Evolutionary conservation across 1,284 basidiomycete species (phyloP), one percentile per base, ranked within the genome.

Genomic region (Irpex rosettiformis): DNA sequence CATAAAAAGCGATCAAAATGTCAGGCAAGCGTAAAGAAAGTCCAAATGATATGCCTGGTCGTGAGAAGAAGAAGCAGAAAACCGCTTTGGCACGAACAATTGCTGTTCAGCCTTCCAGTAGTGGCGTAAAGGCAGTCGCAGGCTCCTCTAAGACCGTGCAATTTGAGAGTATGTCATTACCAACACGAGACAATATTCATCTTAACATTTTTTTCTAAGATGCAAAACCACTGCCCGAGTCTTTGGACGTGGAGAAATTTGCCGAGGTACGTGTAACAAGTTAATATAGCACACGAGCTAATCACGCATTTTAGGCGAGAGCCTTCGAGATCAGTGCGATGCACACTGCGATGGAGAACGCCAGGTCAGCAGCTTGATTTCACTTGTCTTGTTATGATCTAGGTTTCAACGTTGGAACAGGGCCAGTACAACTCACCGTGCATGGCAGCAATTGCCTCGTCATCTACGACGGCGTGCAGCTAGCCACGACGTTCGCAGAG

Each of bases 391-490:
- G 10, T 21, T n/a, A 29, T 42, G 27, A 28, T 3, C 28, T 7
- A 24, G 48, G 2, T 10, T 21, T 54, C n/a, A n/a, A 25, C 24
- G 21, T 30, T 47, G 18, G 25, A 49, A 0, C 54, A 75, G 74
- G 48, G 59, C 69, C 3, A 83, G 81, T 61, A 83, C 86, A 24
- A 91, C 87, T 0, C 86, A 91, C 60, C 80, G 95, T 58, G 92
- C 88, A 1, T 98, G 95, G 85, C 95, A 98, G 72, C 86, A 89
- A 13, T 79, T 97, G 7, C 95, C 95, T 8, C 81, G 95, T 22
- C 92, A 95, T 69, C 78, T 98, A 11, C 83, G 95, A 24, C 83
- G 95, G 29, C 81, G 95, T 66, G 94, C 95, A 8, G 95, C 95
- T 1, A 95, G 93, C 65, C 95, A 97, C 71, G 90, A 97, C 72